phyloP scores from a whole-genome alignment of 1,139 yeast genomes.

The Magnusiomyces magnusii region DNA sequence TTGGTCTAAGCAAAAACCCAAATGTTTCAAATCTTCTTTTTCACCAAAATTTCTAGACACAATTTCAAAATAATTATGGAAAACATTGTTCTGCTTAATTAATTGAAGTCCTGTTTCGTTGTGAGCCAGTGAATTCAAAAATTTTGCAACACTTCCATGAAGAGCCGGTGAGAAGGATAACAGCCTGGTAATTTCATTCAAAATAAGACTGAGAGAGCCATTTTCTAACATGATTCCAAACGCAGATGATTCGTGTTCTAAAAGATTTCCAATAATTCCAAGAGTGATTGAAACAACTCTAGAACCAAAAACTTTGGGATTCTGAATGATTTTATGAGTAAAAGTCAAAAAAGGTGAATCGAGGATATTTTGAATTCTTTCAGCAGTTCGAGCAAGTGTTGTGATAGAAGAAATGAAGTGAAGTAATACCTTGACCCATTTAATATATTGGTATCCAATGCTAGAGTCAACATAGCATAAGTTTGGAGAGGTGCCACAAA shows the following conservation, averaged over 20 bases:
- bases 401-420: slow-evolving; percentile 60
- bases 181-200: slow-evolving; percentile 44
- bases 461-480: slow-evolving; percentile 49
- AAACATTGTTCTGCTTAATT: slow-evolving; percentile 43
- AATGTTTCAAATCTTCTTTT: slow-evolving; percentile 37
- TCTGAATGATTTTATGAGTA: slow-evolving; percentile 50
- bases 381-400: slow-evolving; percentile 64
- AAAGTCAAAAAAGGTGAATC: slow-evolving; percentile 70
- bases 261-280: slow-evolving; percentile 60
- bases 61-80: slow-evolving; percentile 37
- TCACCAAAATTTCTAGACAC: slow-evolving; percentile 19
- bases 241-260: slow-evolving; percentile 90
- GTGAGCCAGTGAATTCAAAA: slow-evolving; percentile 75
- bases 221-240: slow-evolving; percentile 76
- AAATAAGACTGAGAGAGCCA: slow-evolving; percentile 56
- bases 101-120: slow-evolving; percentile 63
- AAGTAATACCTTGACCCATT: slow-evolving; percentile 38
- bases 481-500: slow-evolving; percentile 45
- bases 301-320: slow-evolving; percentile 61
- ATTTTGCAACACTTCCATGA: slow-evolving; percentile 59
- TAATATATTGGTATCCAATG: slow-evolving; percentile 60
- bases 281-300: slow-evolving; percentile 56
- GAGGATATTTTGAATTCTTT: slow-evolving; percentile 72
- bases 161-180: slow-evolving; percentile 55
- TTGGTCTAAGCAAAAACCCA: slow-evolving; percentile 74